Base-by-base conservation (phyloP, 805 yeast genomes). In the Ogataea parapolymorpha region DNA sequence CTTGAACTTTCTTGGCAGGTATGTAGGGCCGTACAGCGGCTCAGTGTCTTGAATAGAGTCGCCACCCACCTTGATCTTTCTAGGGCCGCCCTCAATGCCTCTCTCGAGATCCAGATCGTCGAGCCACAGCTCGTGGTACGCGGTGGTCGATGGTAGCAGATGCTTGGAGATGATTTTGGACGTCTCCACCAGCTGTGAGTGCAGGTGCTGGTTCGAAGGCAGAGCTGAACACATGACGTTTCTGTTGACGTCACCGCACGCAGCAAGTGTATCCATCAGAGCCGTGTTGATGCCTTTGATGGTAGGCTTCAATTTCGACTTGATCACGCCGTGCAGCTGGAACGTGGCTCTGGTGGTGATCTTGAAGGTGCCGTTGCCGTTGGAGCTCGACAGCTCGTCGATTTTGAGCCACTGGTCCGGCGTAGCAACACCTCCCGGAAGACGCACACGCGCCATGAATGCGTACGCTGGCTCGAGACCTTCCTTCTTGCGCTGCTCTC, bases 171-270 rank as follows among this genome's bases (percentile, higher is more conserved):
- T 79, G 23, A 66, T 64, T 26, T 77, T 60, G 24, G 91, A 87
- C 35, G 75, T 66, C 10, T 72, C 69, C 30, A 81, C 74, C 50
- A 91, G 75, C 67, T 90, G 90, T 24, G 68, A 65, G 62, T 91
- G 97, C 39, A 91, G 75, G 58, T 80, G 80, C 37, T 89, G 85
- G 59, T 88, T 88, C 23, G 75, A 76, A 13, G 97, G 97, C 24
- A 87, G 71, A n/a, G 96, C 95, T 44, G 91, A 77, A 40, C 85
- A 75, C 82, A 90, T 91, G 32, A 91, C 96, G 61, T 91, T 91
- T 77, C 98, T 84, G 70, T 87, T 86, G 32, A 91, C 98, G 70
- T 91, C 98, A 72, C 98, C 98, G 74, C 97, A 91, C 1, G 98
- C 98, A 45, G 95, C 98, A 45, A 91, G 75, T 7, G 97, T 90